Evolutionary conservation across 305 asterid genomes (phyloP).

Genomic region (Solanum chacoense): DNA sequence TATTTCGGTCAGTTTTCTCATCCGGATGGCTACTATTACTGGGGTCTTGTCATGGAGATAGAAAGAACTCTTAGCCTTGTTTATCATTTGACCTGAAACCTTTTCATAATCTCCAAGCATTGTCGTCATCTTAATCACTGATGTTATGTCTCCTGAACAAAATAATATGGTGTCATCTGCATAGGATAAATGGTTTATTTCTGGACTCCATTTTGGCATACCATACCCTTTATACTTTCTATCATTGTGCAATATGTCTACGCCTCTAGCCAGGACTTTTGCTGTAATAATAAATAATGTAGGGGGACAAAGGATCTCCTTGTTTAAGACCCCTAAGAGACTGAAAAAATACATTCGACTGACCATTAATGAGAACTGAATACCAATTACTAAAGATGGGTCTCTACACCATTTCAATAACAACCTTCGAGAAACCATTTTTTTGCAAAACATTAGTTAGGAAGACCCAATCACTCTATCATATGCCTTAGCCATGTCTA

Average conservation of each 20-base stretch:
- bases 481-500: too few relatives aligned
- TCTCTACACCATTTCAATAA: background rate
- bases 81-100: background rate
- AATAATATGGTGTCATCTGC: background rate
- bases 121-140: background rate
- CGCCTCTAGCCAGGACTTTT: background rate
- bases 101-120: too few relatives aligned
- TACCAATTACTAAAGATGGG: too few relatives aligned
- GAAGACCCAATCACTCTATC: too few relatives aligned
- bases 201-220: background rate
- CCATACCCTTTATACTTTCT: background rate
- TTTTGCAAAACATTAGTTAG: background rate
- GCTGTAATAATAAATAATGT: background rate
- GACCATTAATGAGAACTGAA: background rate
- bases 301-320: too few relatives aligned
- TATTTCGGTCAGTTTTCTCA: background rate
- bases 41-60: background rate
- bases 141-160: background rate
- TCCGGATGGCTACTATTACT: background rate
- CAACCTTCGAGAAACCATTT: background rate
- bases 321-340: background rate
- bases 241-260: background rate
- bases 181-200: background rate
- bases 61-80: background rate
- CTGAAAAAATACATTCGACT: background rate